A percentile compares a stretch with the other conserved stretches of the same genome.
These are phyloP conservation scores for Microstegium vimineum DNA, from an alignment of 176 grass and related monocot species.

Conservation along the genomic window DNA sequence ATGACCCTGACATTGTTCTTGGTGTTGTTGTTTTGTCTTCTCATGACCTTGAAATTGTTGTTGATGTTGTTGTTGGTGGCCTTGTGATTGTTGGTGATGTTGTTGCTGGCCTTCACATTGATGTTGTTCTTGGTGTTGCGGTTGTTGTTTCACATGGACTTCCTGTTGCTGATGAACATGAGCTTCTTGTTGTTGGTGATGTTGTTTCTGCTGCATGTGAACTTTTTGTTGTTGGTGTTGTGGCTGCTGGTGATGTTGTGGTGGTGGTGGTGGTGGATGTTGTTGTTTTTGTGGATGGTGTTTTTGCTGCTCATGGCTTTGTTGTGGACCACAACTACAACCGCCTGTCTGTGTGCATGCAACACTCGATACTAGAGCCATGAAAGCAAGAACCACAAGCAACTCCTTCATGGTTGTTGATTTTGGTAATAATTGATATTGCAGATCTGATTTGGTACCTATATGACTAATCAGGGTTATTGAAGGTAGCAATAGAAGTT, in stretches of 20 bases:
- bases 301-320: neutral
- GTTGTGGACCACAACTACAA: neutral
- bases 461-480: neutral
- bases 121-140: neutral
- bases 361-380: neutral
- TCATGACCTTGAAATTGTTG: neutral
- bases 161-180: neutral
- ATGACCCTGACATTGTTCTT: neutral
- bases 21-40: neutral
- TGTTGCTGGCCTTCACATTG: neutral
- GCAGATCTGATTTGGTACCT: neutral
- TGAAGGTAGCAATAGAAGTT: neutral
- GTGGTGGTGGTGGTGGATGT: neutral
- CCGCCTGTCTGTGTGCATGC: neutral
- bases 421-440: neutral
- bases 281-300: neutral
- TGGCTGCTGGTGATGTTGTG: neutral
- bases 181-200: neutral
- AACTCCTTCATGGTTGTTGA: conserved; percentile 6
- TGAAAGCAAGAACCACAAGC: neutral
- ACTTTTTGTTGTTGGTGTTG: neutral
- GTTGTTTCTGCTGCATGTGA: neutral
- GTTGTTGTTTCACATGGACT: neutral
- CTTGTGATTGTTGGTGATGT: neutral
- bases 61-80: neutral